A percentile compares a stretch with the other conserved stretches of the same genome.
These are phyloP conservation scores for Plicaturopsis crispa DNA, from an alignment of 768 basidiomycete species.

Conservation along the genomic window DNA sequence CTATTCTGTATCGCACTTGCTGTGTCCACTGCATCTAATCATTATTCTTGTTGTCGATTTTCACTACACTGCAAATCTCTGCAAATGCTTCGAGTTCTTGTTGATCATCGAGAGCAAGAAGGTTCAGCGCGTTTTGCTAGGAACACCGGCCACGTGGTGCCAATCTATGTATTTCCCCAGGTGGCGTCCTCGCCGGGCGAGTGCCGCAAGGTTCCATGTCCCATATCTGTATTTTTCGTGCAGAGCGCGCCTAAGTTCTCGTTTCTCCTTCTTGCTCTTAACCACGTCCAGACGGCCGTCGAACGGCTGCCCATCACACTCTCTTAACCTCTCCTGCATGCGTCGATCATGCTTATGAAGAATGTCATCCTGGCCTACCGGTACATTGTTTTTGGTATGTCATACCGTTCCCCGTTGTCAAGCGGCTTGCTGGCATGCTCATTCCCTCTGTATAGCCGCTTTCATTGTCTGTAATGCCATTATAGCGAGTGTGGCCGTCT, in stretches of 20 bases:
- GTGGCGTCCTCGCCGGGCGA: no score
- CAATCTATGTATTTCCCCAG: no score
- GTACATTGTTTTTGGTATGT: slow-evolving; percentile 54
- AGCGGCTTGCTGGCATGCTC: slow-evolving; percentile 1
- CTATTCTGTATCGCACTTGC: no score
- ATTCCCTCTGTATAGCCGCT: slow-evolving; percentile 29
- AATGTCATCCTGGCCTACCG: slow-evolving; percentile 42
- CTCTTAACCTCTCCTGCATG: slow-evolving; percentile 20
- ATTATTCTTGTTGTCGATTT: no score
- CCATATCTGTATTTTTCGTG: not conserved
- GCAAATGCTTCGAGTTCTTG: not conserved
- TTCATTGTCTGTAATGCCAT: slow-evolving; percentile 62
- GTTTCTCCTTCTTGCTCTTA: not conserved
- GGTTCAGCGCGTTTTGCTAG: not conserved
- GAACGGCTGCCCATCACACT: slow-evolving; percentile 23
- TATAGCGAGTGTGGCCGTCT: slow-evolving; percentile 56
- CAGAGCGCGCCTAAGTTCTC: not conserved
- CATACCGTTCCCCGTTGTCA: slow-evolving; percentile 1
- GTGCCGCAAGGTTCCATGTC: no score
- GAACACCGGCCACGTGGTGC: not conserved
- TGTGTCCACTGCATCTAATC: no score
- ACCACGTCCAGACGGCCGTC: slow-evolving; percentile 16
- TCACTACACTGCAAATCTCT: no score
- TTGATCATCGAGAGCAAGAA: not conserved
- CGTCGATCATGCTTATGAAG: slow-evolving; percentile 29